phyloP scores from a whole-genome alignment of 177 flowering plant genomes.

The Tripterygium wilfordii region DNA sequence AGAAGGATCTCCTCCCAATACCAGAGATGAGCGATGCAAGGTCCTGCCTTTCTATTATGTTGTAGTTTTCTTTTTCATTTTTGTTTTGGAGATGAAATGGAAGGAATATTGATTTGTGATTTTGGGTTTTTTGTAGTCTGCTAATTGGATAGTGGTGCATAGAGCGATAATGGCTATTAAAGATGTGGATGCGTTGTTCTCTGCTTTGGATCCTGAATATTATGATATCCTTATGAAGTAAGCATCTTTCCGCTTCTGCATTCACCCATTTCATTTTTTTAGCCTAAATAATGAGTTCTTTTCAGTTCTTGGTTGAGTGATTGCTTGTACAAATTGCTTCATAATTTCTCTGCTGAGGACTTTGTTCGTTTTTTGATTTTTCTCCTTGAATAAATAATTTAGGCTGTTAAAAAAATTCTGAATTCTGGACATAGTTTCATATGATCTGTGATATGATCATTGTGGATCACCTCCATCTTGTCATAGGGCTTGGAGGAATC shows the following conservation, averaged over 20 bases:
- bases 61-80: not conserved
- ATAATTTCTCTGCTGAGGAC: too few species aligned
- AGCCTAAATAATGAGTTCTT: not conserved
- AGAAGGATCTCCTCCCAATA: constrained; percentile 83
- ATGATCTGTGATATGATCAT: too few species aligned
- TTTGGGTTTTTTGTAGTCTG: constrained; percentile 44
- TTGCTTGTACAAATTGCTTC: too few species aligned
- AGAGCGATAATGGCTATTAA: constrained; percentile 90
- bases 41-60: constrained; percentile 18
- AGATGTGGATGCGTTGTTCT: constrained; percentile 78
- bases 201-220: constrained; percentile 86
- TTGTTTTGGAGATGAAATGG: not conserved
- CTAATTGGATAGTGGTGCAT: constrained; percentile 86
- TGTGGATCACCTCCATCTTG: too few species aligned
- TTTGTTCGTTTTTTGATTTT: too few species aligned
- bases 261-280: not conserved
- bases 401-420: too few species aligned
- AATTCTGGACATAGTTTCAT: too few species aligned
- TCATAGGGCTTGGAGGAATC: too few species aligned
- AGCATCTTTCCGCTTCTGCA: constrained; percentile 15
- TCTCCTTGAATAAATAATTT: too few species aligned
- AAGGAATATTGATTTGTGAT: constrained; percentile 3
- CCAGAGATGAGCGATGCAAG: constrained; percentile 93
- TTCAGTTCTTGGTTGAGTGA: too few species aligned
- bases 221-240: constrained; percentile 96